Percentiles rank a stretch among this genome's conserved stretches.
These are phyloP conservation scores for Decorospora gaudefroyi DNA, from an alignment of 2,329 filamentous ascomycete species.

Conservation along the genomic window DNA sequence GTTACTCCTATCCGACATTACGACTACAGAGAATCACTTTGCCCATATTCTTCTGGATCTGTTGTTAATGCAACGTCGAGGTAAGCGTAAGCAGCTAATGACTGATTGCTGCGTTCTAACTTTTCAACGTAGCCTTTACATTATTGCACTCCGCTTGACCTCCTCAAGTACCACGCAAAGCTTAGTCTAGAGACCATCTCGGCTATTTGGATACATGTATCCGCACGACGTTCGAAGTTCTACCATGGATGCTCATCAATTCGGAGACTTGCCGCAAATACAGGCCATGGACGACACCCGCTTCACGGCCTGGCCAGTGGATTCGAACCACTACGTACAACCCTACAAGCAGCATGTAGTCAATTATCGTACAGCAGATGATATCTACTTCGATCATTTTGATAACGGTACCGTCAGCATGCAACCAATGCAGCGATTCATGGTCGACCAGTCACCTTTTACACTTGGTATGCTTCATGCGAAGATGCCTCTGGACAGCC, in stretches of 20 bases:
- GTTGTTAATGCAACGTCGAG: background rate
- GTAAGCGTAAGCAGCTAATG: conserved; percentile 1
- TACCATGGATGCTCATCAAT: conserved; percentile 31
- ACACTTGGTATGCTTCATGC: conserved; percentile 35
- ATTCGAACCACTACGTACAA: conserved; percentile 17
- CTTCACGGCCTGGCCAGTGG: conserved; percentile 16
- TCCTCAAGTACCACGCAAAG: background rate
- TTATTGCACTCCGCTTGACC: conserved; percentile 1
- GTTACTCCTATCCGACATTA: conserved; percentile 10
- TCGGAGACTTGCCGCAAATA: conserved; percentile 40
- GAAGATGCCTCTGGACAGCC: conserved; percentile 29
- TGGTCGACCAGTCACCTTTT: conserved; percentile 38
- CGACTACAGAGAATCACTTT: conserved; percentile 4
- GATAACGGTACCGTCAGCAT: conserved; percentile 31
- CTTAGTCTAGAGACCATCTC: background rate
- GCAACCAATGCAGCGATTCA: conserved; percentile 44
- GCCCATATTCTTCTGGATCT: background rate
- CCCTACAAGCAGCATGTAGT: conserved; percentile 21
- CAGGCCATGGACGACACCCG: conserved; percentile 29
- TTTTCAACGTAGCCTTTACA: background rate
- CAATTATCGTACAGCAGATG: conserved; percentile 19
- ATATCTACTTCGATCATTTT: conserved; percentile 23
- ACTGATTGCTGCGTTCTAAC: conserved; percentile 1
- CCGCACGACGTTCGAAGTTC: conserved; percentile 2
- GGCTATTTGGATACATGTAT: conserved; percentile 1